Percentiles rank a stretch among this genome's conserved stretches.
Evolutionary conservation across 352 stramenopile species (phyloP).

Genomic region (Phytophthora macrochlamydospora): DNA sequence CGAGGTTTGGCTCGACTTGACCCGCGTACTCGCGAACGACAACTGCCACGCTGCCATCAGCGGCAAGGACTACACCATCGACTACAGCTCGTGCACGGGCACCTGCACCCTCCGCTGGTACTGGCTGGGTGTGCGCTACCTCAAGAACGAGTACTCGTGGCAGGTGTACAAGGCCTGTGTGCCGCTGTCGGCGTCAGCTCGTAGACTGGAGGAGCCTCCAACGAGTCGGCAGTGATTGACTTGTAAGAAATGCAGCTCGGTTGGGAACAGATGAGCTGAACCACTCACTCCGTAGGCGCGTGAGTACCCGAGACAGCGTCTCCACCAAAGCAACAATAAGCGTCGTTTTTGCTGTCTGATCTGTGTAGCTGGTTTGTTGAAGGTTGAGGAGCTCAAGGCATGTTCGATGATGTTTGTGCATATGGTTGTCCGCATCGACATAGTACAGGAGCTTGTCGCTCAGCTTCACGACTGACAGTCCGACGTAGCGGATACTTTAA

Average conservation of each 20-base stretch:
- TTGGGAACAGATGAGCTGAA: background rate
- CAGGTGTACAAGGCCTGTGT: conserved; percentile 60
- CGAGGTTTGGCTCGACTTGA: conserved; percentile 54
- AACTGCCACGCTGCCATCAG: conserved; percentile 44
- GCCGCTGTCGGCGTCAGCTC: conserved; percentile 32
- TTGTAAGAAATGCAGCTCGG: conserved; percentile 7
- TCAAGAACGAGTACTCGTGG: conserved; percentile 59
- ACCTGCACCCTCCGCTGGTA: conserved; percentile 51
- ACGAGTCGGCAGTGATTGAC: conserved; percentile 29
- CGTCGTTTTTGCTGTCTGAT: background rate
- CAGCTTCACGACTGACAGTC: conserved; percentile 7
- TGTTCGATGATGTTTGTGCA: conserved; percentile 18
- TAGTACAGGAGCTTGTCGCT: conserved; percentile 13
- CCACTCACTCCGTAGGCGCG: conserved; percentile 13
- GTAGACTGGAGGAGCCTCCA: conserved; percentile 26
- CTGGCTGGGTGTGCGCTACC: conserved; percentile 48
- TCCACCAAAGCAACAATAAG: too few species aligned
- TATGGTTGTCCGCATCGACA: background rate
- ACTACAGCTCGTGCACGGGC: conserved; percentile 52
- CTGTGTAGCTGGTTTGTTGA: background rate
- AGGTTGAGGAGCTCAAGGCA: conserved; percentile 10
- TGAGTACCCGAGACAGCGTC: conserved; percentile 1
- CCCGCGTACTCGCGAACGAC: conserved; percentile 39
- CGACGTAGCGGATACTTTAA: background rate
- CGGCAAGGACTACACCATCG: conserved; percentile 41